phyloP scores from a whole-genome alignment of 805 yeast species.

The Yarrowia yakushimensis region DNA sequence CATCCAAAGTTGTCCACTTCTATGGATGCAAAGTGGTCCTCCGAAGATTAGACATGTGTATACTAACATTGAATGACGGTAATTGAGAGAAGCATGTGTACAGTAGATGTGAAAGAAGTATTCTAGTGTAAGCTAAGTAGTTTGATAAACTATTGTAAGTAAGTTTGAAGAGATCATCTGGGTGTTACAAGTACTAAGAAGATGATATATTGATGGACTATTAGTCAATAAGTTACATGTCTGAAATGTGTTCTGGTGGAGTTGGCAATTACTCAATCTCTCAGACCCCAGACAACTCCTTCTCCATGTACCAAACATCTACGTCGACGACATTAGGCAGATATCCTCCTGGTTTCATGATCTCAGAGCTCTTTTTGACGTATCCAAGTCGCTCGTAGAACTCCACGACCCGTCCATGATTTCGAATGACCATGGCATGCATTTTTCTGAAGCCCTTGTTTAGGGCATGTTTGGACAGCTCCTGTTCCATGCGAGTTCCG shows the following conservation, averaged over 20 bases:
- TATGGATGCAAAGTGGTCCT: conserved; percentile 15
- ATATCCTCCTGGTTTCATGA: background rate
- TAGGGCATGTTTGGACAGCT: background rate
- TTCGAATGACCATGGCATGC: conserved; percentile 5
- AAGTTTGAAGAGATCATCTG: no score
- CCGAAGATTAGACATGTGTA: conserved; percentile 3
- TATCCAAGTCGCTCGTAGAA: conserved; percentile 4
- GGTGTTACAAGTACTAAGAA: no score
- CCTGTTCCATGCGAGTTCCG: background rate
- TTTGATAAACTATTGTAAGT: background rate
- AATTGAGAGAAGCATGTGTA: background rate
- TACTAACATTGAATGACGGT: conserved; percentile 2
- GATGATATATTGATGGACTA: no score
- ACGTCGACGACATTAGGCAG: background rate
- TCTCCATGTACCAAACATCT: background rate
- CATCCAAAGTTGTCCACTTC: conserved; percentile 10
- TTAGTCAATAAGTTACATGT: no score
- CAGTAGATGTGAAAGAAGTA: background rate
- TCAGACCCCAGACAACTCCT: no score
- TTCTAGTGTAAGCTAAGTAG: background rate
- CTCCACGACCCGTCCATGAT: conserved; percentile 11
- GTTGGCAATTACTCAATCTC: no score
- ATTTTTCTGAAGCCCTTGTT: background rate
- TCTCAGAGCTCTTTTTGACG: background rate
- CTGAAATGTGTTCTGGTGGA: background rate